These are phyloP conservation scores for Myxozyma udenii DNA, from an alignment of 805 yeast genomes.

Conservation along the genomic window DNA sequence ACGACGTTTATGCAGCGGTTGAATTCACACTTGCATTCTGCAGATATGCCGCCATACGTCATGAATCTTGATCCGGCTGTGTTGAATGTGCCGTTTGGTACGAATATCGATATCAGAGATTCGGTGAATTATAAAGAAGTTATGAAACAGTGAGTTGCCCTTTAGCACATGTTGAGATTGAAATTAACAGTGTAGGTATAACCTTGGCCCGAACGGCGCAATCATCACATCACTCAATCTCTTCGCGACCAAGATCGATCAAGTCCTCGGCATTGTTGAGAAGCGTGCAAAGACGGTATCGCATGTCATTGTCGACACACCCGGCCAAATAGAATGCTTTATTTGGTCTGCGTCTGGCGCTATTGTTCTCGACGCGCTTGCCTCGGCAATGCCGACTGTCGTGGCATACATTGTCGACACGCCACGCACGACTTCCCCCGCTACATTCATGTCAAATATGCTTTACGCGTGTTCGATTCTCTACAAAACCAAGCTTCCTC, in stretches of 20 bases:
- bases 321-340: slow-evolving; percentile 98
- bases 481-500: slow-evolving; percentile 92
- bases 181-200: slow-evolving; percentile 43
- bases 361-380: slow-evolving; percentile 93
- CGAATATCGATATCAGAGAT: slow-evolving; percentile 94
- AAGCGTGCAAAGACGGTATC: slow-evolving; percentile 54
- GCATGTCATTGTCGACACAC: slow-evolving; percentile 85
- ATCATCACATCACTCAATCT: slow-evolving; percentile 91
- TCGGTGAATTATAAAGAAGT: slow-evolving; percentile 93
- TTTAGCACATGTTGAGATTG: not conserved
- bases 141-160: slow-evolving; percentile 71
- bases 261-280: slow-evolving; percentile 80
- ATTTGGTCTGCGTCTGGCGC: slow-evolving; percentile 95
- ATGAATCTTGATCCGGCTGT: slow-evolving; percentile 97
- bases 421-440: slow-evolving; percentile 89
- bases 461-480: slow-evolving; percentile 94
- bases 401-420: slow-evolving; percentile 96
- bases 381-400: slow-evolving; percentile 91
- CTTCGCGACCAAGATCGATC: slow-evolving; percentile 93
- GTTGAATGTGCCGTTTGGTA: slow-evolving; percentile 84
- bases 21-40: slow-evolving; percentile 79
- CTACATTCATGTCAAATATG: slow-evolving; percentile 98
- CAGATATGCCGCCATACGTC: slow-evolving; percentile 75
- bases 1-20: slow-evolving; percentile 96
- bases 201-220: slow-evolving; percentile 97